These are phyloP conservation scores for Balansia obtecta DNA, from an alignment of 2,329 filamentous ascomycete species.

Conservation along the genomic window DNA sequence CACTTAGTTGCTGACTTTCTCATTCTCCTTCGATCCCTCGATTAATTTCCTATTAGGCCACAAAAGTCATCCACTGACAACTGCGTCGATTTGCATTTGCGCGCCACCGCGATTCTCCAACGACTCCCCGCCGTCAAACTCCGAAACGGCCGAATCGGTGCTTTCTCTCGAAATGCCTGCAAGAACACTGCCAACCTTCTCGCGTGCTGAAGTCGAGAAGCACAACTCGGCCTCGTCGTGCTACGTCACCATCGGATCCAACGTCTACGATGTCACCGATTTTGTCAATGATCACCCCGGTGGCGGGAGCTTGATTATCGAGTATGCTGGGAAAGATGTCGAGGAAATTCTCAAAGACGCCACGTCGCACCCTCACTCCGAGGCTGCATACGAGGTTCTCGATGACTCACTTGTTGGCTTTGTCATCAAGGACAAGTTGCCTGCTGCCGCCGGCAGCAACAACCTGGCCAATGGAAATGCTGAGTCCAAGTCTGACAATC, in stretches of 20 bases:
- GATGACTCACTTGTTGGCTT: constrained; percentile 81
- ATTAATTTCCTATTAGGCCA: background rate
- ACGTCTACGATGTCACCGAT: constrained; percentile 89
- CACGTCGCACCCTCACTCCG: constrained; percentile 73
- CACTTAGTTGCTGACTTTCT: background rate
- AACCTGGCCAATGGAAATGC: constrained; percentile 17
- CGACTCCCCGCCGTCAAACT: background rate
- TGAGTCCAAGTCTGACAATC: constrained; percentile 15
- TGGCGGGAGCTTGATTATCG: constrained; percentile 74
- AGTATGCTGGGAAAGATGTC: constrained; percentile 83
- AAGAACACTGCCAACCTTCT: constrained; percentile 71
- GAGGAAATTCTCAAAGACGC: constrained; percentile 71
- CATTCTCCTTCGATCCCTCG: background rate
- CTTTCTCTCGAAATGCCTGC: constrained; percentile 51
- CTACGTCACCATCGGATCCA: constrained; percentile 81
- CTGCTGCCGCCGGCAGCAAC: constrained; percentile 13
- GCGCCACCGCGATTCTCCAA: background rate
- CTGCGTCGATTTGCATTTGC: background rate
- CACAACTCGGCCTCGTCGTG: constrained; percentile 75
- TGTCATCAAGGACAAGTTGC: constrained; percentile 47
- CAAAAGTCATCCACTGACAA: too few relatives aligned
- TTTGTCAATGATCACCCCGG: constrained; percentile 88
- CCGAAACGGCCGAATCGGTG: background rate
- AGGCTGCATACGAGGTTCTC: constrained; percentile 90
- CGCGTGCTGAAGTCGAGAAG: constrained; percentile 64